phyloP scores from a whole-genome alignment of 805 yeast genomes.

The Starmerella floricola region DNA sequence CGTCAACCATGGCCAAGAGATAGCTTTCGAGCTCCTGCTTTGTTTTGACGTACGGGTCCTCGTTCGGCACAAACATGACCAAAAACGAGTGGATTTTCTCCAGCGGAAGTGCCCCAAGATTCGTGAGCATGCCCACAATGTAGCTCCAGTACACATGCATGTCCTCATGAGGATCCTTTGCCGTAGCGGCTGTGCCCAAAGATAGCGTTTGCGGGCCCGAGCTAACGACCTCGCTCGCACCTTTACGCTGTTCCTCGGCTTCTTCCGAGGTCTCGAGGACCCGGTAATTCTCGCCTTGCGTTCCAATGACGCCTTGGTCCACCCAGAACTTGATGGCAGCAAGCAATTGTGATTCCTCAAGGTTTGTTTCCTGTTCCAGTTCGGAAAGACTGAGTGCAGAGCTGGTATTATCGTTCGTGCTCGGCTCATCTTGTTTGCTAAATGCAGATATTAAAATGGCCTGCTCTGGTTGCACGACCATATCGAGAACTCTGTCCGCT shows the following conservation, averaged over 20 bases:
- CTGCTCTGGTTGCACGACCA: constrained; percentile 53
- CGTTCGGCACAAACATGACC: constrained; percentile 44
- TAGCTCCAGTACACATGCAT: constrained; percentile 37
- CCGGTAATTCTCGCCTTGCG: constrained; percentile 32
- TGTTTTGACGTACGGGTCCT: constrained; percentile 32
- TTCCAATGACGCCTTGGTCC: constrained; percentile 40
- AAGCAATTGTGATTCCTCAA: constrained; percentile 34
- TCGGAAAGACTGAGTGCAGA: constrained; percentile 26
- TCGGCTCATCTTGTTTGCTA: background rate
- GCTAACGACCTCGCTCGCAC: constrained; percentile 15
- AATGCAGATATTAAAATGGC: constrained; percentile 44
- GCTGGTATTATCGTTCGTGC: constrained; percentile 8
- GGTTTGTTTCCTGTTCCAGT: constrained; percentile 31
- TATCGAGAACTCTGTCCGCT: constrained; percentile 33
- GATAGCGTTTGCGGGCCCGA: constrained; percentile 23
- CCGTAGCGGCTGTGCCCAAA: background rate
- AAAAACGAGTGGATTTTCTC: constrained; percentile 43
- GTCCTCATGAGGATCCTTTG: constrained; percentile 23
- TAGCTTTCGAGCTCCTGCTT: constrained; percentile 36
- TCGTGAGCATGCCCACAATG: constrained; percentile 45
- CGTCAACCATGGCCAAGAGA: constrained; percentile 35
- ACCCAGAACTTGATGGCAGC: constrained; percentile 51
- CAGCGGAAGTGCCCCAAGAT: constrained; percentile 40
- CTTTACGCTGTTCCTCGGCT: constrained; percentile 20
- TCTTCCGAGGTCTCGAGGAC: constrained; percentile 29